Evolutionary conservation across 2,329 filamentous ascomycete species (phyloP), one percentile per base, ranked within the genome.

Genomic region (Graphiopsis chlorocephala): DNA sequence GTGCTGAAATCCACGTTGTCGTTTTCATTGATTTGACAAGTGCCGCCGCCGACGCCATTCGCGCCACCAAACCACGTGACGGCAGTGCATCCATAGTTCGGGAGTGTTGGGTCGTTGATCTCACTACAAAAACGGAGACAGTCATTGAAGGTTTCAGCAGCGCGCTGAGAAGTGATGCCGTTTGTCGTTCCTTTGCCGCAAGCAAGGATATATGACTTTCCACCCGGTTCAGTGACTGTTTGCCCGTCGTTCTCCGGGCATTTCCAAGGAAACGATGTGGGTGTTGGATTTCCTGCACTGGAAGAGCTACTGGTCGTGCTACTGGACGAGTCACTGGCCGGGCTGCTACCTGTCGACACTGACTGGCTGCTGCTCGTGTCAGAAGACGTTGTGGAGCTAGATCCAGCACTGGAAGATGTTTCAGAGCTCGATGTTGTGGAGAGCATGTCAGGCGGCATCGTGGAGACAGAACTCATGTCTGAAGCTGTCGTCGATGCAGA

Each of bases 181-280:
- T 28, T 45, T 15, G 42, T 55, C 25, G 47, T 55, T 14, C 50
- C 33, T n/a, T 45, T 35, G n/a, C 60, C 60, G 25, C 60, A 62
- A 45, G 31, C 60, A 42, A 62, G 31, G 11, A 62, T 55, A 25
- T 62, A 62, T 15, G 31, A 38, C 17, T 62, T 28, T 42, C 60
- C 60, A 4, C 23, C 29, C 6, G 60, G 33, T 8, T 31, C 48
- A 8, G 31, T 55, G 23, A 62, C 48, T 25, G 25, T 45, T 23
- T 45, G 48, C 8, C 60, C 48, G 14, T 55, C 15, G 25, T 62
- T 53, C 17, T 38, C 31, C 4, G 48, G 60, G 17, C 60, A 62
- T 11, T 53, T 45, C 38, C 38, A 45, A 28, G 47, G 47, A 23
- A 52, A 55, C 5, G 56, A 42, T n/a, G 33, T 58, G 14, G 58